These are phyloP conservation scores for Amoebophrya sp. DNA, from an alignment of 169 alveolate species.

Conservation along the genomic window DNA sequence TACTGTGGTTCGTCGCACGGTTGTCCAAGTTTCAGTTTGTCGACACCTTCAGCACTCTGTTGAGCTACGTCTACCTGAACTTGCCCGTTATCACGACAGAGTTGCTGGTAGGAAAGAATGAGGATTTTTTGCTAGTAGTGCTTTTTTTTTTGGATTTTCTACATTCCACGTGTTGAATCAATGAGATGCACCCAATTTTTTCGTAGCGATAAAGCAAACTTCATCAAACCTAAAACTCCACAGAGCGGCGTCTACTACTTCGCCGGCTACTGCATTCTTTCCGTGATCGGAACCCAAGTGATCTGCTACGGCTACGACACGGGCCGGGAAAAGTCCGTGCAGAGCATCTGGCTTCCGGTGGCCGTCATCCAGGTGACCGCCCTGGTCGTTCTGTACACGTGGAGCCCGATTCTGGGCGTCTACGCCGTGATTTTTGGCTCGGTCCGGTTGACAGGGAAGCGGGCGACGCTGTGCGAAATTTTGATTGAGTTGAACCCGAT, in stretches of 20 bases:
- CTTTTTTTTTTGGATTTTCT: too few species aligned
- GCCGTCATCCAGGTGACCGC: background rate
- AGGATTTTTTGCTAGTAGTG: too few species aligned
- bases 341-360: background rate
- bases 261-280: background rate
- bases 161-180: too few species aligned
- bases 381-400: background rate
- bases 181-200: too few species aligned
- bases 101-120: background rate
- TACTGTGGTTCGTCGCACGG: background rate
- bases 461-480: background rate
- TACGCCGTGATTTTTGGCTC: background rate
- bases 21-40: background rate
- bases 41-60: background rate
- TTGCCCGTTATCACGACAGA: background rate
- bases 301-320: slow-evolving; percentile 14
- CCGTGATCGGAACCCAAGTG: slow-evolving; percentile 11
- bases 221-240: background rate
- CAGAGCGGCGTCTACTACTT: slow-evolving; percentile 19
- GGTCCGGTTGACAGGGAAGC: background rate
- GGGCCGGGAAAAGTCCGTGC: slow-evolving; percentile 1
- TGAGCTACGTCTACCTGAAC: slow-evolving; percentile 13
- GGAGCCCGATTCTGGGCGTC: background rate
- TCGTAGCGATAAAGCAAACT: background rate
- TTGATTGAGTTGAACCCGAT: background rate